These are phyloP conservation scores for Trichophyton benhamiae DNA, from an alignment of 2,329 filamentous ascomycete species.

Conservation along the genomic window DNA sequence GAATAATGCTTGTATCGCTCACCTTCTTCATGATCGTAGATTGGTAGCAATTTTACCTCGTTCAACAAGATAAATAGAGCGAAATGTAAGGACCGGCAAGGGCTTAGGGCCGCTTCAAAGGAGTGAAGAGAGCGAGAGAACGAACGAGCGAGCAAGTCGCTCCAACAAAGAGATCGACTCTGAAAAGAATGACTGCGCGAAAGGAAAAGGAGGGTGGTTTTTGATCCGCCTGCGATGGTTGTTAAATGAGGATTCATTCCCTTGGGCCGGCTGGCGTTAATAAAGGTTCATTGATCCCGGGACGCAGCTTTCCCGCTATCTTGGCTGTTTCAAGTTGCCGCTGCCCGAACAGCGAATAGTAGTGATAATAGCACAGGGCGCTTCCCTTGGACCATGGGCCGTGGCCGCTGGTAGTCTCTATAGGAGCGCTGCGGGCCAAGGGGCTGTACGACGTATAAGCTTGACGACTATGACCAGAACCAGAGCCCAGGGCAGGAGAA, in stretches of 20 bases:
- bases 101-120: conserved; percentile 2
- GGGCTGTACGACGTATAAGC: background rate
- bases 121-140: conserved; percentile 12
- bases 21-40: conserved; percentile 5
- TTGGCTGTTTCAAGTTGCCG: conserved; percentile 5
- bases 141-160: conserved; percentile 12
- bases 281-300: background rate
- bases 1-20: background rate
- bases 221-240: background rate
- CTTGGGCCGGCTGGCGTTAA: too few relatives aligned
- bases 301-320: background rate
- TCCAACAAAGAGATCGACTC: conserved; percentile 10
- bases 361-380: background rate
- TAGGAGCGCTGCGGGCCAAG: background rate
- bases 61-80: background rate
- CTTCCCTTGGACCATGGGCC: background rate
- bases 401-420: background rate
- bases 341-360: background rate
- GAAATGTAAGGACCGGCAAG: background rate
- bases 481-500: background rate
- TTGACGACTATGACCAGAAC: background rate
- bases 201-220: conserved; percentile 7
- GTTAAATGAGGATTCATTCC: background rate
- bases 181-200: conserved; percentile 7
- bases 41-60: background rate